Evolutionary conservation across 1,139 yeast species (phyloP).

Genomic region (Taphrina communis): DNA sequence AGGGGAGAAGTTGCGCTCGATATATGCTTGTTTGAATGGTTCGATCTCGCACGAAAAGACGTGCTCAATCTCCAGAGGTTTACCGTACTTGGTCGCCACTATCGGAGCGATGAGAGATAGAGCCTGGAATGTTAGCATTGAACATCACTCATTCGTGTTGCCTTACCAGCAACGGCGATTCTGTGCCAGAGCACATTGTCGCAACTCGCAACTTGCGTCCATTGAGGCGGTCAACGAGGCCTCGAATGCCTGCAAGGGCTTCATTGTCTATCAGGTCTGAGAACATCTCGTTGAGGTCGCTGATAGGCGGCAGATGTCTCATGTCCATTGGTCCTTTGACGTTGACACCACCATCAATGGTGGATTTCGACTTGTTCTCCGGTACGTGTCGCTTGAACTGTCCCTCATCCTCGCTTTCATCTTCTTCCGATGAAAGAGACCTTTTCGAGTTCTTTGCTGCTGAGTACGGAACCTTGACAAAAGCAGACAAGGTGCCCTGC

Average conservation of each 20-base stretch:
- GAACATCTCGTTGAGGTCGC: conserved; percentile 41
- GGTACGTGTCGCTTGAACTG: neutral
- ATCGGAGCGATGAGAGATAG: conserved; percentile 41
- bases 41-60: conserved; percentile 44
- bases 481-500: conserved; percentile 15
- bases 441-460: neutral
- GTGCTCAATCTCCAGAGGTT: conserved; percentile 40
- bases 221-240: conserved; percentile 13
- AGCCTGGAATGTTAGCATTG: conserved; percentile 5
- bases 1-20: conserved; percentile 42
- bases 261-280: conserved; percentile 34
- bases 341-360: conserved; percentile 12
- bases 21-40: conserved; percentile 43
- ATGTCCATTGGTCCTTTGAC: conserved; percentile 21
- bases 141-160: too few species aligned
- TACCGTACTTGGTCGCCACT: conserved; percentile 3
- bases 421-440: neutral
- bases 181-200: conserved; percentile 43
- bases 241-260: conserved; percentile 22
- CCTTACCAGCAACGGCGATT: conserved; percentile 38
- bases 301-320: conserved; percentile 38
- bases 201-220: conserved; percentile 43
- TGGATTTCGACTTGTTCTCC: conserved; percentile 11
- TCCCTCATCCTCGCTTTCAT: neutral
- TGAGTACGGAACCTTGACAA: conserved; percentile 2